Evolutionary conservation across 352 stramenopile genomes (phyloP).

Genomic region (Globisporangium heterothallicum): DNA sequence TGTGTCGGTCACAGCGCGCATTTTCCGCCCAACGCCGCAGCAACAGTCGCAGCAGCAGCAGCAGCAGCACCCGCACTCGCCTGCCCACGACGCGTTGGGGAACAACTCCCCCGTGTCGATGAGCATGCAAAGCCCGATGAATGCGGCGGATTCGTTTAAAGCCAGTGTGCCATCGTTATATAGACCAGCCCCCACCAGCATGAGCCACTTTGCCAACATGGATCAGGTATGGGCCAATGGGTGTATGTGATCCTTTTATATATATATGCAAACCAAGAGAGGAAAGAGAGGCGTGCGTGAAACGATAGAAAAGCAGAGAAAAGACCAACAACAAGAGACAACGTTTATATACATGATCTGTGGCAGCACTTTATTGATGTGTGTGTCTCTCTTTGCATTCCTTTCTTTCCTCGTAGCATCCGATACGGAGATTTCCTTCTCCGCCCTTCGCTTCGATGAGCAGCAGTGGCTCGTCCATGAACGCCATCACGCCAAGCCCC

Average conservation of each 20-base stretch:
- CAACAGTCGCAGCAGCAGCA: slow-evolving; percentile 9
- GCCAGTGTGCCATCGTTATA: slow-evolving; percentile 31
- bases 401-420: too few species aligned
- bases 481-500: background rate
- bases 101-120: slow-evolving; percentile 11
- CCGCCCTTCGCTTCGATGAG: background rate
- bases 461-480: background rate
- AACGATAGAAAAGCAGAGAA: too few species aligned
- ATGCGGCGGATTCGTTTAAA: slow-evolving; percentile 37
- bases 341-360: slow-evolving; percentile 1
- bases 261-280: background rate
- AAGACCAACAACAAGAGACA: too few species aligned
- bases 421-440: slow-evolving; percentile 23
- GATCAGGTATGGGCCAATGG: slow-evolving; percentile 41
- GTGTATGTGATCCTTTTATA: slow-evolving; percentile 9
- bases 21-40: slow-evolving; percentile 34
- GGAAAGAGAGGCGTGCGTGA: background rate
- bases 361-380: background rate
- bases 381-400: background rate
- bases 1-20: slow-evolving; percentile 53
- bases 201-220: slow-evolving; percentile 42
- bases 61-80: slow-evolving; percentile 22
- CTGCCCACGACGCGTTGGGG: slow-evolving; percentile 21
- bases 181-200: slow-evolving; percentile 31
- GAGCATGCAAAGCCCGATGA: slow-evolving; percentile 6